These are phyloP conservation scores for Toxicodendron radicans DNA, from an alignment of 345 rosid species.

Conservation along the genomic window DNA sequence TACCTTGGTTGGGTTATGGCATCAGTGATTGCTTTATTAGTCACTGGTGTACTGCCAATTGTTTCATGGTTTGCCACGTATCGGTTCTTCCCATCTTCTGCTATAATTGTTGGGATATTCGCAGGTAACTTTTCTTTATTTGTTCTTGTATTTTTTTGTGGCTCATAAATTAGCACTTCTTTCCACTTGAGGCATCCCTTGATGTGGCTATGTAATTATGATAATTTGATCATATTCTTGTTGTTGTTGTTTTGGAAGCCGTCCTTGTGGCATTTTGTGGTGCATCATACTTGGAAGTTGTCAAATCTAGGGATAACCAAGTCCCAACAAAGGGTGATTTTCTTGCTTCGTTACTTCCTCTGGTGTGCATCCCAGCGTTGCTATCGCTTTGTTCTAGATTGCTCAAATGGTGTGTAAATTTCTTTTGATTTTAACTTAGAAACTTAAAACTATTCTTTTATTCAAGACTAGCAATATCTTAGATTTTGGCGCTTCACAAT, in stretches of 20 bases:
- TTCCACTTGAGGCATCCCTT: constrained; percentile 10
- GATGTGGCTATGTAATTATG: constrained; percentile 12
- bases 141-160: constrained; percentile 8
- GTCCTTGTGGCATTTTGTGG: constrained; percentile 95
- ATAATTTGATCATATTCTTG: constrained; percentile 12
- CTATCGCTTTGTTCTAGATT: constrained; percentile 90
- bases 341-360: constrained; percentile 96
- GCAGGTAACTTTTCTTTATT: constrained; percentile 52
- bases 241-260: constrained; percentile 50
- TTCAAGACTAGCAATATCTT: neutral
- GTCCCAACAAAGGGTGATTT: constrained; percentile 87
- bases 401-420: constrained; percentile 76
- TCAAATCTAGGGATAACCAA: constrained; percentile 81
- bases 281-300: constrained; percentile 85
- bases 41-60: constrained; percentile 91
- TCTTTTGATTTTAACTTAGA: constrained; percentile 22
- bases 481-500: neutral
- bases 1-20: constrained; percentile 99
- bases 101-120: constrained; percentile 75
- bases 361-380: constrained; percentile 90
- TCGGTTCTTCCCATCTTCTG: constrained; percentile 89
- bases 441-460: constrained; percentile 10
- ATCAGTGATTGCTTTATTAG: constrained; percentile 84
- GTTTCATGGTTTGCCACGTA: constrained; percentile 97
- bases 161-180: constrained; percentile 14